These are phyloP conservation scores for Vitis hybrid DNA, from an alignment of 177 flowering plant species.

Conservation along the genomic window DNA sequence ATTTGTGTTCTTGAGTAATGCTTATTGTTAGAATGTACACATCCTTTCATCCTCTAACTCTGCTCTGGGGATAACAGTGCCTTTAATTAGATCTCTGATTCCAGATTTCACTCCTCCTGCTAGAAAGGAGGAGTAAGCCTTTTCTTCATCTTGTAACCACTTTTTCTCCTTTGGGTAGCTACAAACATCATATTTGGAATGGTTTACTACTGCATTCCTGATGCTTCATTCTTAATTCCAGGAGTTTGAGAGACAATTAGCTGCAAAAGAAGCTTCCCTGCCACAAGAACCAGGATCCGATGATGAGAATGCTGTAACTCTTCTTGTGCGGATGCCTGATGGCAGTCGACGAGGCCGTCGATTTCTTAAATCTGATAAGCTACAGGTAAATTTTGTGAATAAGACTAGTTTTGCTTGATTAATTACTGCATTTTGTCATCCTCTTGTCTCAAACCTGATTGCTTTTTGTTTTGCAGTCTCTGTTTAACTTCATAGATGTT, in stretches of 20 bases:
- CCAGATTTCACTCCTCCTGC: too few species aligned
- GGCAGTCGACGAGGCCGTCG: slow-evolving; percentile 87
- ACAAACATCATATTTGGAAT: background rate
- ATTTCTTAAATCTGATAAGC: slow-evolving; percentile 71
- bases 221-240: slow-evolving; percentile 22
- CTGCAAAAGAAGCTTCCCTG: slow-evolving; percentile 79
- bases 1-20: too few species aligned
- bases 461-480: slow-evolving; percentile 50
- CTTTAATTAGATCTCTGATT: too few species aligned
- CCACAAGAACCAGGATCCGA: slow-evolving; percentile 76
- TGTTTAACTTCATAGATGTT: slow-evolving; percentile 83
- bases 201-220: background rate
- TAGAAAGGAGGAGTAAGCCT: too few species aligned
- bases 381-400: slow-evolving; percentile 45
- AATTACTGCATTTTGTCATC: background rate
- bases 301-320: slow-evolving; percentile 76
- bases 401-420: background rate
- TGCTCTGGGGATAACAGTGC: too few species aligned
- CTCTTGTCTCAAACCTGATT: background rate
- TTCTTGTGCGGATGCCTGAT: slow-evolving; percentile 91
- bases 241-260: slow-evolving; percentile 74
- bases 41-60: too few species aligned
- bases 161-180: too few species aligned
- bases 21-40: too few species aligned
- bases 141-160: too few species aligned